These are phyloP conservation scores for Yamadazyma endophytica DNA, from an alignment of 805 yeast species.

Conservation along the genomic window DNA sequence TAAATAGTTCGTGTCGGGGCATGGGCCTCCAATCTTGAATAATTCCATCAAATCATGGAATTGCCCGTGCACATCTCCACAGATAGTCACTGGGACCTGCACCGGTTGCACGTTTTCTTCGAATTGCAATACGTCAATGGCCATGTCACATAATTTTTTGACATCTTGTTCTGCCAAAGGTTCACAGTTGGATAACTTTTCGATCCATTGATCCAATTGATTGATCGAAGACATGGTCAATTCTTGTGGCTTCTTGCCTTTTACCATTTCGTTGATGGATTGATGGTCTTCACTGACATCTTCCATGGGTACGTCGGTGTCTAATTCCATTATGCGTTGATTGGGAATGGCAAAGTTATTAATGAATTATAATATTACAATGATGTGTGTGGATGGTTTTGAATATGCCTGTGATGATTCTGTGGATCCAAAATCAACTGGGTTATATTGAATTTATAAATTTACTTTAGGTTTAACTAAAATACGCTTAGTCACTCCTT, in stretches of 20 bases:
- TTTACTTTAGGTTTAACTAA: too few species aligned
- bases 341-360: too few species aligned
- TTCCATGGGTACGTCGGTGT: slow-evolving; percentile 81
- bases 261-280: slow-evolving; percentile 11
- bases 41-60: slow-evolving; percentile 92
- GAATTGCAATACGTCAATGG: slow-evolving; percentile 82
- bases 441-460: too few species aligned
- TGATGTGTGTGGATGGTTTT: too few species aligned
- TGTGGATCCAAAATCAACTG: too few species aligned
- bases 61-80: slow-evolving; percentile 97
- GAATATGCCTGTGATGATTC: too few species aligned
- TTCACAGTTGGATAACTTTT: slow-evolving; percentile 70
- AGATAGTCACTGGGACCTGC: slow-evolving; percentile 90
- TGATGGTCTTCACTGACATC: slow-evolving; percentile 56
- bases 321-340: slow-evolving; percentile 56
- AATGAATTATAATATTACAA: too few species aligned
- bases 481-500: too few species aligned
- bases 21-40: slow-evolving; percentile 78
- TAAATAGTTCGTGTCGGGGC: slow-evolving; percentile 46
- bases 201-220: slow-evolving; percentile 87
- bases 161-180: slow-evolving; percentile 80
- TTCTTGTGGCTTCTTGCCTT: slow-evolving; percentile 15
- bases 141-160: slow-evolving; percentile 78
- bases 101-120: slow-evolving; percentile 97
- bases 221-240: slow-evolving; percentile 44